Evolutionary conservation across 2,329 filamentous ascomycete genomes (phyloP).

Genomic region (Cercospora citrullina): DNA sequence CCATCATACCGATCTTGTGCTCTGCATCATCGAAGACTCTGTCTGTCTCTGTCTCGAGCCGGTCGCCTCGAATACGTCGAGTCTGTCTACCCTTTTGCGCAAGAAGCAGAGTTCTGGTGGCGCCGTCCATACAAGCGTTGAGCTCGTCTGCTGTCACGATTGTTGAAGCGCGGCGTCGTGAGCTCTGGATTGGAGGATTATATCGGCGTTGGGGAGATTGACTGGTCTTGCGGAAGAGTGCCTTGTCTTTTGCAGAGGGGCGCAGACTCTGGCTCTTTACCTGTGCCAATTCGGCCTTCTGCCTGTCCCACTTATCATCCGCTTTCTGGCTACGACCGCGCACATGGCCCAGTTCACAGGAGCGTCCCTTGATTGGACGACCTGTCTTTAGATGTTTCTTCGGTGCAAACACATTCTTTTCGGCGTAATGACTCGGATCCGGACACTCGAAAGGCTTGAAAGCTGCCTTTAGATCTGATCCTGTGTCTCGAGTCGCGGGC

Average conservation of each 20-base stretch:
- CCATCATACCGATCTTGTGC: neutral
- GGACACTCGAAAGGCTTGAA: constrained; percentile 14
- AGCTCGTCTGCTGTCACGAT: neutral
- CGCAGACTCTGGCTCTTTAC: neutral
- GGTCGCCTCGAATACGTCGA: constrained; percentile 3
- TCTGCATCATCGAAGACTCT: neutral
- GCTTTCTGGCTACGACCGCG: constrained; percentile 7
- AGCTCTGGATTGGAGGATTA: too few relatives aligned
- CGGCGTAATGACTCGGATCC: neutral
- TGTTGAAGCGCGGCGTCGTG: neutral
- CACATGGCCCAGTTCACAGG: constrained; percentile 14
- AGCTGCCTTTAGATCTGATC: constrained; percentile 7
- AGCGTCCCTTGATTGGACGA: neutral
- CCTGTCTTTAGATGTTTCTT: neutral
- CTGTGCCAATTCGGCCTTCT: constrained; percentile 1
- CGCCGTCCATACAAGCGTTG: neutral
- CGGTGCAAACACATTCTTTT: neutral
- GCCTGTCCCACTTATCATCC: constrained; percentile 2
- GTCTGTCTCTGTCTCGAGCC: constrained; percentile 8
- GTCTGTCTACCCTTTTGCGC: constrained; percentile 7
- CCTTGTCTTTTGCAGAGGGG: neutral
- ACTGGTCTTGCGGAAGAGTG: constrained; percentile 7
- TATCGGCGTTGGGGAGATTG: neutral
- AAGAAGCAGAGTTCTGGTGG: constrained; percentile 6
- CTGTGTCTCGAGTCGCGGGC: neutral